Percentiles rank a stretch among this genome's conserved stretches.
phyloP scores from a whole-genome alignment of 2,329 filamentous ascomycete genomes.

The Epichloe gansuensis region DNA sequence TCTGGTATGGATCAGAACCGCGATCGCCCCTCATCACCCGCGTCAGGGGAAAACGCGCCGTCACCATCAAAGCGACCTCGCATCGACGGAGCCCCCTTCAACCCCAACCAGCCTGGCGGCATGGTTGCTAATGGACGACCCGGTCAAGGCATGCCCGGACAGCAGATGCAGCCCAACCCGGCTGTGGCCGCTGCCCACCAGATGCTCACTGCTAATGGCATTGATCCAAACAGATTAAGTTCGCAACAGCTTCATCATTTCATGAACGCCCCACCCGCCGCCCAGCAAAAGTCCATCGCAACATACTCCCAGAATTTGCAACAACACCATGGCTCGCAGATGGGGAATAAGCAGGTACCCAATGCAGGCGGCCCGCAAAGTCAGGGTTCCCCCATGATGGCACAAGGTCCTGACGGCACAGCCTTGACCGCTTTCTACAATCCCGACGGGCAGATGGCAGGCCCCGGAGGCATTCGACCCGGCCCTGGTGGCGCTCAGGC shows the following conservation, averaged over 20 bases:
- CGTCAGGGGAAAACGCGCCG: conserved; percentile 72
- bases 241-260: conserved; percentile 61
- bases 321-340: conserved; percentile 68
- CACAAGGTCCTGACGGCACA: conserved; percentile 53
- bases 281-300: conserved; percentile 74
- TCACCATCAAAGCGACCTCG: conserved; percentile 86
- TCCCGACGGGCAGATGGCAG: conserved; percentile 42
- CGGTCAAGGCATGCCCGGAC: conserved; percentile 56
- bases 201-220: conserved; percentile 54
- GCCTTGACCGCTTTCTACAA: conserved; percentile 50
- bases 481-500: conserved; percentile 34
- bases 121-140: conserved; percentile 68
- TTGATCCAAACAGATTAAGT: conserved; percentile 62
- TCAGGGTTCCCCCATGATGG: conserved; percentile 75
- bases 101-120: conserved; percentile 48
- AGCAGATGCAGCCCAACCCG: conserved; percentile 47
- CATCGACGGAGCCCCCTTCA: conserved; percentile 58
- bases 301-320: conserved; percentile 77
- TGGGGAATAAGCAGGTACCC: conserved; percentile 69
- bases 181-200: conserved; percentile 41
- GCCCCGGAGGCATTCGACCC: conserved; percentile 44
- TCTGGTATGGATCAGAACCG: conserved; percentile 78
- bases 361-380: conserved; percentile 57
- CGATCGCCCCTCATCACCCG: conserved; percentile 68
- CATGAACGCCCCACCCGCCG: conserved; percentile 39